Conservation (phyloP, 768 basidiomycete genomes). For the Butyriboletus loyo region DNA sequence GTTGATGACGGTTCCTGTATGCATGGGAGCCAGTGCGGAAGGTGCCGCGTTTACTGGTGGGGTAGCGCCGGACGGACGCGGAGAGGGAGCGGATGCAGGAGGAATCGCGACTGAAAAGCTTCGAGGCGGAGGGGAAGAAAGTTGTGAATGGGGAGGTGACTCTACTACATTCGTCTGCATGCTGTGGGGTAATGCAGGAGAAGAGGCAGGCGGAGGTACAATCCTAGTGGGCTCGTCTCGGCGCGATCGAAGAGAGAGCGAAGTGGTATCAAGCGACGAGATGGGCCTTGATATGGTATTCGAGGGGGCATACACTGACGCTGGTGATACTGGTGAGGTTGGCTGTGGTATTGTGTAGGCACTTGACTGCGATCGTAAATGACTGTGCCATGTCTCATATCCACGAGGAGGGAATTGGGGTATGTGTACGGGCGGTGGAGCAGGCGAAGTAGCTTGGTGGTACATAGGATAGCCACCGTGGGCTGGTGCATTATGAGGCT, state of each 20-base stretch:
- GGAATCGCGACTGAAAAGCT: not conserved
- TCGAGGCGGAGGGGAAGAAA: not conserved
- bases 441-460: slow-evolving; percentile 1
- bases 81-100: not conserved
- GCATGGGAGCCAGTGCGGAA: not conserved
- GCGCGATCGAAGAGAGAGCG: not conserved
- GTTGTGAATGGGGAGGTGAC: not conserved
- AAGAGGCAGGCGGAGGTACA: not conserved
- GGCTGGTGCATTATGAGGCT: not conserved
- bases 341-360: not conserved
- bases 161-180: not conserved
- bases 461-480: not conserved
- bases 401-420: slow-evolving; percentile 10
- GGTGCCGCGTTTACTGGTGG: not conserved
- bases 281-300: not conserved
- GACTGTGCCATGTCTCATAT: not conserved
- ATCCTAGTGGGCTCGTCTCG: not conserved
- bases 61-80: not conserved
- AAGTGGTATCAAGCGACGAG: not conserved
- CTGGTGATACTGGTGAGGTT: not conserved
- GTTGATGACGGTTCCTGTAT: slow-evolving; percentile 12
- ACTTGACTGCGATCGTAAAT: slow-evolving; percentile 3
- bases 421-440: not conserved
- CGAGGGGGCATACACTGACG: not conserved
- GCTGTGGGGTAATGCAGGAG: not conserved